Percentiles rank a stretch among this genome's conserved stretches.
Conservation (phyloP, 306 rosid genomes). For the Luffa aegyptiaca region DNA sequence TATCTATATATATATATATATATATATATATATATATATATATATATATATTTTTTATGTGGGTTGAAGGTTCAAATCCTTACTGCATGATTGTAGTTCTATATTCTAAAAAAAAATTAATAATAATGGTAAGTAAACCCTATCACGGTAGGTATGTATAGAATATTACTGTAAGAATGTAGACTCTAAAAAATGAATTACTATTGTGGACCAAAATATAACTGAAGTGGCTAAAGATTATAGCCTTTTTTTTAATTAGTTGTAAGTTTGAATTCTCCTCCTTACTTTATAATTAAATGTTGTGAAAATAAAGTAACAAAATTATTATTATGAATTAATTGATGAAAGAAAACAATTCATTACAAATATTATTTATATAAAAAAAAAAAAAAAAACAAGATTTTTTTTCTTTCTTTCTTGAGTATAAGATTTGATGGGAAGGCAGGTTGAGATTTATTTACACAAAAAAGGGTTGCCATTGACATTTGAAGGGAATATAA, state of each 20-base stretch:
- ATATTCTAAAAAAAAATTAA: too few relatives aligned
- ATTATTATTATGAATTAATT: slow-evolving; percentile 3
- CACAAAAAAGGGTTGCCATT: not conserved
- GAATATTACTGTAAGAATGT: too few relatives aligned
- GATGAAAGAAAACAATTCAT: slow-evolving; percentile 15
- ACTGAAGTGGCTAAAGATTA: not conserved
- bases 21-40: too few relatives aligned
- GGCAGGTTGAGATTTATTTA: slow-evolving; percentile 25
- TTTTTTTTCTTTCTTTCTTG: not conserved
- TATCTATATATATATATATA: too few relatives aligned
- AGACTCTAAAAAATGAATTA: not conserved
- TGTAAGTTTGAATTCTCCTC: not conserved
- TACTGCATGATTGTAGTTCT: not conserved
- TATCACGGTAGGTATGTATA: too few relatives aligned
- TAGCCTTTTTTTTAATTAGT: not conserved
- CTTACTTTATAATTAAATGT: not conserved
- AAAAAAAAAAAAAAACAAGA: not conserved
- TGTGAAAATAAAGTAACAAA: not conserved
- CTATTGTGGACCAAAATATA: not conserved
- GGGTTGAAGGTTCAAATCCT: not conserved
- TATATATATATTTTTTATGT: too few relatives aligned
- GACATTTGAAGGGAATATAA: not conserved
- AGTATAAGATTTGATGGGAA: slow-evolving; percentile 28
- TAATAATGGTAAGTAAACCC: not conserved
- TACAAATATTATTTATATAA: not conserved